A percentile compares a stretch with the other conserved stretches of the same genome.
Conservation (phyloP, 371 early-diverging fungal genomes). For the Mortierella sp. region DNA sequence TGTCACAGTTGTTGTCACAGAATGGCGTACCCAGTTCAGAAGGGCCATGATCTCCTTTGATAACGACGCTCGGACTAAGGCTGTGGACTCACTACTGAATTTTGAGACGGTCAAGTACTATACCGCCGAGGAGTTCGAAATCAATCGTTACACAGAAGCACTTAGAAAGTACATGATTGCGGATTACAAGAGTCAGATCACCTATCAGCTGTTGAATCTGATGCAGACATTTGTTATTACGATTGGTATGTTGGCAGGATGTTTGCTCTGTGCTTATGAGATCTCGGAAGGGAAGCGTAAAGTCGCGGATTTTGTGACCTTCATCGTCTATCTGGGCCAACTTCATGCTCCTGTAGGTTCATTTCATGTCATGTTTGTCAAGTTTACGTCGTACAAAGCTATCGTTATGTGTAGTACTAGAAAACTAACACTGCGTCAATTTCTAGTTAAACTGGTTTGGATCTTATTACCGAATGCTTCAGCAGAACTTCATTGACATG, state of each 20-base stretch:
- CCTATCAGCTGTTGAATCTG: conserved; percentile 84
- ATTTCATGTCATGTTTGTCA: too few species aligned
- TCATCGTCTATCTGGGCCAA: conserved; percentile 85
- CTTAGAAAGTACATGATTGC: conserved; percentile 85
- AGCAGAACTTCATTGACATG: conserved; percentile 80
- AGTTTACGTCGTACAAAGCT: too few species aligned
- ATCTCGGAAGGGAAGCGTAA: conserved; percentile 77
- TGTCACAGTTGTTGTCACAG: conserved; percentile 86
- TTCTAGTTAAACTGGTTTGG: conserved; percentile 66
- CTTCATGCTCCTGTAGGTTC: conserved; percentile 75
- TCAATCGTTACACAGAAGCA: conserved; percentile 78
- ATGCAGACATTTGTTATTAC: conserved; percentile 90
- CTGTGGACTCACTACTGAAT: conserved; percentile 94
- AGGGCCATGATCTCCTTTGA: conserved; percentile 80
- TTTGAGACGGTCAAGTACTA: conserved; percentile 97
- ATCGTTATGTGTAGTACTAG: too few species aligned
- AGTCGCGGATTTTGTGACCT: conserved; percentile 90
- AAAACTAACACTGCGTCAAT: background rate
- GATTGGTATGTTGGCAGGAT: conserved; percentile 81
- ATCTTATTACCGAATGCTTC: conserved; percentile 50
- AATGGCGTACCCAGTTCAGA: conserved; percentile 92
- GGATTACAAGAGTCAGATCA: conserved; percentile 79
- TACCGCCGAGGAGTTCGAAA: conserved; percentile 84
- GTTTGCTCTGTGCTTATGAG: conserved; percentile 83
- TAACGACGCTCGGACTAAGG: conserved; percentile 78